A percentile compares a stretch with the other conserved stretches of the same genome.
These are phyloP conservation scores for Cerioporus squamosus DNA, from an alignment of 1,284 basidiomycete genomes.

Conservation along the genomic window DNA sequence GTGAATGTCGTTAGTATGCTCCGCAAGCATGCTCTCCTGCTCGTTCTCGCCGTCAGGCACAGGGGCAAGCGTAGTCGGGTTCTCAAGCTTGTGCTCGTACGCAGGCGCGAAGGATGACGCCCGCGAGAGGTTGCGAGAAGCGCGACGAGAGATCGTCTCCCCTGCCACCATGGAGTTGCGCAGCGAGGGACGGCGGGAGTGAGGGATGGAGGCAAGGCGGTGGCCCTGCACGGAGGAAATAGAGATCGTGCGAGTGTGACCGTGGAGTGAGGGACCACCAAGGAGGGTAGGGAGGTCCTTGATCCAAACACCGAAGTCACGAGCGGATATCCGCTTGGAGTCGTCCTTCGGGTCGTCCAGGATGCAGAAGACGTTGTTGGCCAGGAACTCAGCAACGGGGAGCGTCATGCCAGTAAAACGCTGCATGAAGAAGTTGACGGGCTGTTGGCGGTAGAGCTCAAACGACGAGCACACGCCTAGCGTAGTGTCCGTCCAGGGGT, in stretches of 20 bases:
- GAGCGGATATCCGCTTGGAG: constrained; percentile 72
- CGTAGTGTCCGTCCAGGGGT: constrained; percentile 96
- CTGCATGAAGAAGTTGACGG: constrained; percentile 84
- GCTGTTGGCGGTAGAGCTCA: constrained; percentile 79
- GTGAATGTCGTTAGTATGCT: constrained; percentile 29
- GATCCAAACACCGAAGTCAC: constrained; percentile 88
- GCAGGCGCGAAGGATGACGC: constrained; percentile 63
- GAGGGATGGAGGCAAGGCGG: constrained; percentile 62
- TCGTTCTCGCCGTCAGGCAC: constrained; percentile 54
- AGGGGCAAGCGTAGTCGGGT: constrained; percentile 23
- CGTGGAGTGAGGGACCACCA: constrained; percentile 28
- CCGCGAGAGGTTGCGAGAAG: constrained; percentile 60
- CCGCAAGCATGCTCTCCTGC: constrained; percentile 35
- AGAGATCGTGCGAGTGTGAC: constrained; percentile 55
- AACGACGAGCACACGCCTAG: constrained; percentile 83
- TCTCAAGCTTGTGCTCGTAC: constrained; percentile 43
- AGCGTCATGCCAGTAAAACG: constrained; percentile 93
- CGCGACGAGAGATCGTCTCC: constrained; percentile 47
- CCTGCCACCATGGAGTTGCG: constrained; percentile 54
- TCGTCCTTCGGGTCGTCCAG: constrained; percentile 63
- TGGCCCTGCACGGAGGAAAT: constrained; percentile 63
- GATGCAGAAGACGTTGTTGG: constrained; percentile 87
- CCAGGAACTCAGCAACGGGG: constrained; percentile 86
- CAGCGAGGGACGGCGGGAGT: constrained; percentile 70
- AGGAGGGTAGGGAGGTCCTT: constrained; percentile 79